Base-by-base conservation (phyloP, 1,284 basidiomycete genomes). In the Sanghuangporus weigelae region DNA sequence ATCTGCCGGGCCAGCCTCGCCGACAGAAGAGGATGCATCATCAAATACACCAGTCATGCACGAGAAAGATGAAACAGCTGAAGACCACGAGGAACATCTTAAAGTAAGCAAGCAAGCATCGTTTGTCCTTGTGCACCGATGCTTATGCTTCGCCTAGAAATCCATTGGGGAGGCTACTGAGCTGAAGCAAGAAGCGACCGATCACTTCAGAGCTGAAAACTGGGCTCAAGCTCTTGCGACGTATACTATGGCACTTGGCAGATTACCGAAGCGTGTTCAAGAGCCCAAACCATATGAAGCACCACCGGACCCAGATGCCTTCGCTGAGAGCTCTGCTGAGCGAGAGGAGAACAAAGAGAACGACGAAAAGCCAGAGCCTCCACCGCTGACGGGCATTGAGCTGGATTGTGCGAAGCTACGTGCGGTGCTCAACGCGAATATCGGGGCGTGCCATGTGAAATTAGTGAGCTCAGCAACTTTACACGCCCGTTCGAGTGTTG, bases 391-490 rank as follows among this genome's bases (percentile, higher is more conserved):
- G 16, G 71, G 71, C 23, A 66, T 81, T 31, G 79, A 85, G 51
- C 66, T 72, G 40, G 77, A 84, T 64, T 81, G 76, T 67, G 77
- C 80, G 5, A 85, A 84, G 68, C 78, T 82, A 21, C 81, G 92
- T 64, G 81, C 91, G 14, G 76, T 90, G 11, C 70, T 95, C 64
- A 83, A 91, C 69, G 86, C 89, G 42, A 95, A 95, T 69, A 86
- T 94, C 42, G 92, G 84, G 1, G 93, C 93, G 61, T 93, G 90
- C 69, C 79, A 86, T 71, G 79, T 90, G 2, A 91, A 92, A 70
- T 73, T 91, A 71, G 92, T 92, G 44, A 19, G 44, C 16, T 71
- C 69, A 84, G 71, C 57, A 46, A 36, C 21, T 7, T 44, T 23
- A 54, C 55, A 21, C 23, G 46, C 39, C 46, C 48, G 3, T 55